A percentile compares a stretch with the other conserved stretches of the same genome.
Conservation (phyloP, 345 rosid genomes). For the Limnanthes douglasii region DNA sequence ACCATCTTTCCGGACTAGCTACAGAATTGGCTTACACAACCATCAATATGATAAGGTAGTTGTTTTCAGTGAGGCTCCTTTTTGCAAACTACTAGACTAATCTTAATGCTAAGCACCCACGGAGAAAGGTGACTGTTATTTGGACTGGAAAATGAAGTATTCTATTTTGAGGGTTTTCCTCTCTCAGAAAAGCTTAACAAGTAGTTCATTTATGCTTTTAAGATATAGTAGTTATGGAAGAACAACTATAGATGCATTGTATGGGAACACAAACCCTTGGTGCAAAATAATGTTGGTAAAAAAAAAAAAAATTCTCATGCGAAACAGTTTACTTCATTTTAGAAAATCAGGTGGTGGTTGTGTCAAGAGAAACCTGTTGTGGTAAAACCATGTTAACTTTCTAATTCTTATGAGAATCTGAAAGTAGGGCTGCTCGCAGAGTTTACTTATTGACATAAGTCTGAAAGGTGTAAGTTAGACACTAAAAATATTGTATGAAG, state of each 20-base stretch:
- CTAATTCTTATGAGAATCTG: conserved; percentile 88
- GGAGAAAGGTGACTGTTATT: conserved; percentile 88
- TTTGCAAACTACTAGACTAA: conserved; percentile 92
- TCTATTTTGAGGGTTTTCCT: conserved; percentile 45
- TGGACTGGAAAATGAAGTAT: conserved; percentile 67
- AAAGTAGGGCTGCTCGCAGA: conserved; percentile 81
- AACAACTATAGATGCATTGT: conserved; percentile 13
- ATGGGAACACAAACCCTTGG: conserved; percentile 20
- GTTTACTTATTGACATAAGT: conserved; percentile 81
- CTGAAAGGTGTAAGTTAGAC: conserved; percentile 92
- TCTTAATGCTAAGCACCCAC: conserved; percentile 88
- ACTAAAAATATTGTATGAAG: no score
- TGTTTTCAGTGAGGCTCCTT: conserved; percentile 69
- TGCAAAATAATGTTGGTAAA: conserved; percentile 30
- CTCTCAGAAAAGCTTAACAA: conserved; percentile 31
- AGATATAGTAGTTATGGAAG: conserved; percentile 19
- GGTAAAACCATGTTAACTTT: conserved; percentile 99
- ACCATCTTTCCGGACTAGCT: conserved; percentile 60
- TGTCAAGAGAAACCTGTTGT: conserved; percentile 99
- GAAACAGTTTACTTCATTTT: conserved; percentile 54
- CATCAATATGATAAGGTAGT: conserved; percentile 62
- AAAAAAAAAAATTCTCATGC: conserved; percentile 45
- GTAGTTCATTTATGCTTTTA: conserved; percentile 11
- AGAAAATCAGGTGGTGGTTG: conserved; percentile 74
- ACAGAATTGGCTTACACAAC: conserved; percentile 69